A percentile compares a stretch with the other conserved stretches of the same genome.
Conservation (phyloP, 345 rosid genomes). For the Eucalyptus rudis region DNA sequence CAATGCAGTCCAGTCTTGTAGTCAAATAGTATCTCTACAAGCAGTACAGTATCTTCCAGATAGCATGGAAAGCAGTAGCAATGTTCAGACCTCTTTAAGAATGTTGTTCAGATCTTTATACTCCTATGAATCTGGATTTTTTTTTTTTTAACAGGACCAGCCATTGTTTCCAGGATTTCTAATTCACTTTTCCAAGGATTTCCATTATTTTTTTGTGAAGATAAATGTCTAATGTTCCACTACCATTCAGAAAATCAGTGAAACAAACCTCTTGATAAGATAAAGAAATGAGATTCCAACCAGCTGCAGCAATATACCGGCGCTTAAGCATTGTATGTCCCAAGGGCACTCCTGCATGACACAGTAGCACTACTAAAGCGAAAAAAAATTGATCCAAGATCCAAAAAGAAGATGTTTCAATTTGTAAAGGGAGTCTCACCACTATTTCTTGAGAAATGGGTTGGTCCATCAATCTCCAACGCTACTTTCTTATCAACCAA, state of each 20-base stretch:
- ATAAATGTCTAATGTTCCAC: background rate
- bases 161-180: background rate
- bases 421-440: constrained; percentile 20
- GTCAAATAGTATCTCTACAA: background rate
- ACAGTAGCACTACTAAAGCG: background rate
- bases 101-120: background rate
- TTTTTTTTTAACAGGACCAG: background rate
- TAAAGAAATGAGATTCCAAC: constrained; percentile 77
- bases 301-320: constrained; percentile 64
- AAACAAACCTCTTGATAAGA: constrained; percentile 67
- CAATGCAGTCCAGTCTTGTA: background rate
- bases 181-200: background rate
- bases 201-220: background rate
- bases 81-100: background rate
- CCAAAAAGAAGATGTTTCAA: background rate
- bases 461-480: constrained; percentile 87
- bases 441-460: constrained; percentile 86
- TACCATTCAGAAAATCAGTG: background rate
- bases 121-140: background rate
- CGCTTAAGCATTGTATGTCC: constrained; percentile 84
- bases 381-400: background rate
- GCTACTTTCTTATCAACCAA: constrained; percentile 73
- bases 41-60: background rate
- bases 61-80: background rate
- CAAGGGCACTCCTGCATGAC: constrained; percentile 57